These are phyloP conservation scores for Hemerocallis citrina DNA, from an alignment of 106 monocot species.

Conservation along the genomic window DNA sequence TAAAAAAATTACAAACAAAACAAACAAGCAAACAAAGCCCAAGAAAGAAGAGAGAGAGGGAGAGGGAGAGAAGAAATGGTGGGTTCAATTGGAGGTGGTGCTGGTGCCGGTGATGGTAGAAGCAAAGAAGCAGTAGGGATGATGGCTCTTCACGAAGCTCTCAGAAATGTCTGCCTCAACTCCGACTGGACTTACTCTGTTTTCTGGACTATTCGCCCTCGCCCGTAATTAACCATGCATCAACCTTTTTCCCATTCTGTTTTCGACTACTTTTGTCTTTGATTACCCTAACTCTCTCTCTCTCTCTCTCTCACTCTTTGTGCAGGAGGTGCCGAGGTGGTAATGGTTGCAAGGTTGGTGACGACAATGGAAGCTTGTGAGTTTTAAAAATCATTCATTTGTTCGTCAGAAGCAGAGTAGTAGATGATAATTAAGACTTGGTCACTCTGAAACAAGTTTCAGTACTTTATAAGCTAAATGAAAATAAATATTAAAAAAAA, in stretches of 20 bases:
- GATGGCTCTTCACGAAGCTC: slow-evolving; percentile 91
- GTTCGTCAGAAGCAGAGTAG: no score
- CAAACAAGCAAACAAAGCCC: not conserved
- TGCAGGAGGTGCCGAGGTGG: slow-evolving; percentile 78
- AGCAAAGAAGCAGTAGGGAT: slow-evolving; percentile 68
- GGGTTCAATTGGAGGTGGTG: slow-evolving; percentile 30
- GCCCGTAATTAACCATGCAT: slow-evolving; percentile 50
- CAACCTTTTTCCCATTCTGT: not conserved
- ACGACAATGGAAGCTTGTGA: slow-evolving; percentile 92
- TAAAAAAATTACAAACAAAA: no score
- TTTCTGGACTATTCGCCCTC: slow-evolving; percentile 89
- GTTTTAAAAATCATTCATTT: no score
- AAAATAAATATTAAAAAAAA: no score
- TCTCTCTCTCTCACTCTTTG: not conserved
- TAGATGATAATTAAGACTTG: no score
- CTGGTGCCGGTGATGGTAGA: slow-evolving; percentile 25
- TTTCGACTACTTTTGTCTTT: not conserved
- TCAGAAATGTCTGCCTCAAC: slow-evolving; percentile 78
- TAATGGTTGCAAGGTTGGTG: slow-evolving; percentile 91
- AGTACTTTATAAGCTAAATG: no score
- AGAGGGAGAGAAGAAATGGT: slow-evolving; percentile 20
- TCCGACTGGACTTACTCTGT: slow-evolving; percentile 97
- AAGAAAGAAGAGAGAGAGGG: not conserved
- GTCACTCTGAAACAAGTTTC: no score
- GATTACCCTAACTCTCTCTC: no score